Conservation (phyloP, 176 grass and related monocot species). For the Themeda triandra region DNA sequence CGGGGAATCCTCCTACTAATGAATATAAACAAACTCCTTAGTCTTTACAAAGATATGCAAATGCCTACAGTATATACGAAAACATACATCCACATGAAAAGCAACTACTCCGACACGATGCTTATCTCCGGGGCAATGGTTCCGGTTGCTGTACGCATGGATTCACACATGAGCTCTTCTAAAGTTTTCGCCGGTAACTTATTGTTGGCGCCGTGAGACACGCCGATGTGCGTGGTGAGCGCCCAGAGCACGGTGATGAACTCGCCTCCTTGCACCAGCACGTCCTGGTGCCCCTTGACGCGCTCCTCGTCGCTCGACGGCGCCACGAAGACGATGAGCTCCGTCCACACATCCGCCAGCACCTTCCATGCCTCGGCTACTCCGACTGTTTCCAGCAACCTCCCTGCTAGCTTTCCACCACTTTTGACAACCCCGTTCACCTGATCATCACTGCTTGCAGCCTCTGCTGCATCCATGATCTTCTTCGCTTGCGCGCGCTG, state of each 20-base stretch:
- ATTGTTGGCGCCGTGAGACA: background rate
- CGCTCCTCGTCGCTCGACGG: slow-evolving; percentile 1
- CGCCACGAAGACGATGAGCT: slow-evolving; percentile 16
- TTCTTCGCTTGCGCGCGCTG: background rate
- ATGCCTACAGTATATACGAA: no score
- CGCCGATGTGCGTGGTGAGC: background rate
- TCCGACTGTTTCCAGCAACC: background rate
- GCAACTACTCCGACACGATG: no score
- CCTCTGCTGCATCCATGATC: background rate
- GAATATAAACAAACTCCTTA: no score
- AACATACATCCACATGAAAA: no score
- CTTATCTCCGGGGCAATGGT: no score
- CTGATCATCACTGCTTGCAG: background rate
- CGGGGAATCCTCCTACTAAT: no score
- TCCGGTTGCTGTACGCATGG: no score
- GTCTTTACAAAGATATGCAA: no score
- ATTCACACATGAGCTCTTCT: no score
- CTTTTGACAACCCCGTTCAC: background rate
- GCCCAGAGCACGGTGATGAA: background rate
- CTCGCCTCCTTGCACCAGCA: background rate
- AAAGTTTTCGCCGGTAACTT: no score
- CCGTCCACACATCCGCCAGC: slow-evolving; percentile 13
- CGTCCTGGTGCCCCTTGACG: slow-evolving; percentile 15
- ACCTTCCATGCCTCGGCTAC: background rate
- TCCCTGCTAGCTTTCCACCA: background rate